Percentiles rank a stretch among this genome's conserved stretches.
phyloP scores from a whole-genome alignment of 169 alveolate species.

The Eimeria falciformis region DNA sequence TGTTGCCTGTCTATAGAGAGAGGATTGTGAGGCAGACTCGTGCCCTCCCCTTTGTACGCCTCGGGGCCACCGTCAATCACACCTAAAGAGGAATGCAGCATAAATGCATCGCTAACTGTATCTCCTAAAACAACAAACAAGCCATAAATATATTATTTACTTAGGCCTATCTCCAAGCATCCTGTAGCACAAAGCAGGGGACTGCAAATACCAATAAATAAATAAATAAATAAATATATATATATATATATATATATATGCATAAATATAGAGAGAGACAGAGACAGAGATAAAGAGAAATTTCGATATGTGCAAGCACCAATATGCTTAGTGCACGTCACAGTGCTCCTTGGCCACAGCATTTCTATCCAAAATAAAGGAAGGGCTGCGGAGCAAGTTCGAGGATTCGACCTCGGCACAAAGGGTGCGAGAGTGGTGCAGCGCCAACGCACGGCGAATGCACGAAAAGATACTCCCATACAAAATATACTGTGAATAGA shows the following conservation, averaged over 20 bases:
- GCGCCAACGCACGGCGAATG: too few species aligned
- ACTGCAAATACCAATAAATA: background rate
- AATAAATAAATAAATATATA: background rate
- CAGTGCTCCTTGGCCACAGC: too few species aligned
- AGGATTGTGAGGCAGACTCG: constrained; percentile 60
- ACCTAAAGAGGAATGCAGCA: constrained; percentile 1
- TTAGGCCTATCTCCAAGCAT: background rate
- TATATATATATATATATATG: background rate
- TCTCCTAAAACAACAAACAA: background rate
- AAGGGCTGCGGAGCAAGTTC: too few species aligned
- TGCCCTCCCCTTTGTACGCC: constrained; percentile 78
- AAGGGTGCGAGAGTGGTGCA: too few species aligned
- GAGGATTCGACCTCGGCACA: too few species aligned
- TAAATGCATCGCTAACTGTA: background rate
- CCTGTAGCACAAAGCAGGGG: background rate
- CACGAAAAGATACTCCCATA: too few species aligned
- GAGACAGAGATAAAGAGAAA: background rate
- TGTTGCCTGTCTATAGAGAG: constrained; percentile 68
- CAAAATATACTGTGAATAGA: too few species aligned
- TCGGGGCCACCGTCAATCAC: constrained; percentile 74
- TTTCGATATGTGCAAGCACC: too few species aligned
- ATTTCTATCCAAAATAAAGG: too few species aligned
- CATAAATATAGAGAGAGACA: background rate
- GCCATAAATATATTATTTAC: background rate
- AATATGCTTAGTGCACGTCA: too few species aligned